Percentiles rank a stretch among this genome's conserved stretches.
phyloP scores from a whole-genome alignment of 345 rosid species.

The Populus pruinosa region DNA sequence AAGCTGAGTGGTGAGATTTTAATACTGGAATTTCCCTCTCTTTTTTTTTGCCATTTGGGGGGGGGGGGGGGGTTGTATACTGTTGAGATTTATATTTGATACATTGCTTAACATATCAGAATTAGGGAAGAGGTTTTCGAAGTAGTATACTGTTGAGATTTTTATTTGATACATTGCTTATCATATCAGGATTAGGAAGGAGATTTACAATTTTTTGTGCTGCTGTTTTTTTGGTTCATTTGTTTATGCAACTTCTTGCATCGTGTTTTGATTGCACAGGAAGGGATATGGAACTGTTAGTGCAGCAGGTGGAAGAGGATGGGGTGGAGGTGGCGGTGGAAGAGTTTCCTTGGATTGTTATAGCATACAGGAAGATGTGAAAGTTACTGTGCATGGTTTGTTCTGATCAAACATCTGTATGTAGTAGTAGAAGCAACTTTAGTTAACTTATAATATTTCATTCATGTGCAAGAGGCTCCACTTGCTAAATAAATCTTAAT shows the following conservation, averaged over 20 bases:
- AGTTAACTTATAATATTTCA: conserved; percentile 27
- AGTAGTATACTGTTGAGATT: background rate
- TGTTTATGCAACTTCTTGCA: background rate
- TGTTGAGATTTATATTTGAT: background rate
- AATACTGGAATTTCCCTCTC: background rate
- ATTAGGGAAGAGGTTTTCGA: background rate
- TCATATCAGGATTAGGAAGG: background rate
- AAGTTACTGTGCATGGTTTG: conserved; percentile 87
- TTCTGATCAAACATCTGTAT: conserved; percentile 29
- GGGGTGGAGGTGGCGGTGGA: conserved; percentile 99
- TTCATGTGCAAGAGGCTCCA: conserved; percentile 23
- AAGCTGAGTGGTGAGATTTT: background rate
- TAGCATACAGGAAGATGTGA: conserved; percentile 92
- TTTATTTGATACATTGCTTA: conserved; percentile 4
- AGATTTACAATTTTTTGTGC: background rate
- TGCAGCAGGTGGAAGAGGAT: conserved; percentile 88
- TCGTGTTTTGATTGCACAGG: conserved; percentile 42
- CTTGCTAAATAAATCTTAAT: conserved; percentile 3
- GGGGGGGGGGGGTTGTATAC: background rate
- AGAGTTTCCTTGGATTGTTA: conserved; percentile 89
- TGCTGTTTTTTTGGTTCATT: background rate
- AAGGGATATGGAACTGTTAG: conserved; percentile 84
- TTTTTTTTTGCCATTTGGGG: background rate
- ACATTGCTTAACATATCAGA: background rate
- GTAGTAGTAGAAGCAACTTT: conserved; percentile 20